These are phyloP conservation scores for Eragrostis nindensis DNA, from an alignment of 176 grass and related monocot genomes.

Conservation along the genomic window DNA sequence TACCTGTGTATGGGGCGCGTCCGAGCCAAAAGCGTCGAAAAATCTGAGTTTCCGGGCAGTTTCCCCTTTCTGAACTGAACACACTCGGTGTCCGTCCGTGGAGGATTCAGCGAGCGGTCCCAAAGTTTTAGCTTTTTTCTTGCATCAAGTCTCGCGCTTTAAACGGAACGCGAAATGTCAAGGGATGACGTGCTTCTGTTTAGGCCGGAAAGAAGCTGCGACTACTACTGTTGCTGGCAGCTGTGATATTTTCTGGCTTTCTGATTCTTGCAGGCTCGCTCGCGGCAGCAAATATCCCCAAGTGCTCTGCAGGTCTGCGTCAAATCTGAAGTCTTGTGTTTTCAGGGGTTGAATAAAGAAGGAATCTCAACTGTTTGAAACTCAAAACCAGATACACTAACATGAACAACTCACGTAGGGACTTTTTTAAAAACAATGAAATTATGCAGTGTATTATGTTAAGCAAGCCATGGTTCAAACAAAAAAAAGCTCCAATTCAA, in stretches of 20 bases:
- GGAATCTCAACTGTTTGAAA: not conserved
- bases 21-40: conserved; percentile 13
- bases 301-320: not conserved
- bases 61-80: conserved; percentile 35
- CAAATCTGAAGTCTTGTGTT: not conserved
- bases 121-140: not conserved
- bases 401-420: not conserved
- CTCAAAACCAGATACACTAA: not conserved
- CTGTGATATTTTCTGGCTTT: not conserved
- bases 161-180: conserved; percentile 28
- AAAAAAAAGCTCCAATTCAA: not conserved
- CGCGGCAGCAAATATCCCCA: not conserved
- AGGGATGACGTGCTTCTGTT: conserved; percentile 24
- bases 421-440: not conserved
- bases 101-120: conserved; percentile 12
- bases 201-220: not conserved
- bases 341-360: not conserved
- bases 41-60: not conserved
- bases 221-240: not conserved
- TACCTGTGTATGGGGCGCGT: not conserved
- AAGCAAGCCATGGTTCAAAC: not conserved
- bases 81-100: not conserved
- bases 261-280: not conserved
- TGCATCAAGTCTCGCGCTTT: not conserved
- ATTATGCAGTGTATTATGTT: not conserved